A percentile compares a stretch with the other conserved stretches of the same genome.
Evolutionary conservation across 1,284 basidiomycete genomes (phyloP).

Genomic region (Nidula niveotomentosa): DNA sequence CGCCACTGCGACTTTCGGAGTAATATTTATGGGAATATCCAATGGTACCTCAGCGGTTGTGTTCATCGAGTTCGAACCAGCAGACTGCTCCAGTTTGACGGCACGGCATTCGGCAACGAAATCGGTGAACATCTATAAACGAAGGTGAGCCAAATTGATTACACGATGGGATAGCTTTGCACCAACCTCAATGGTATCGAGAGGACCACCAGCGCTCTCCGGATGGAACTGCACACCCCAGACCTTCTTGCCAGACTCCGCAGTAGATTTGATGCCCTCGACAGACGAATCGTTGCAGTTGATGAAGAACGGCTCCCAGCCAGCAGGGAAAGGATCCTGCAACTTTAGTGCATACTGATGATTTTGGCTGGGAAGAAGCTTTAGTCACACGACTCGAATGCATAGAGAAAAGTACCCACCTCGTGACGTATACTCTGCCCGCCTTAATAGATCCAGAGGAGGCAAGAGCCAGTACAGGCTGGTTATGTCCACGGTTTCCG

Average conservation of each 20-base stretch:
- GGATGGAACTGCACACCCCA: slow-evolving; percentile 99
- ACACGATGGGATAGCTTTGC: neutral
- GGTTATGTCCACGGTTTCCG: slow-evolving; percentile 99
- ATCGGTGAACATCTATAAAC: slow-evolving; percentile 84
- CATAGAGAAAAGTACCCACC: slow-evolving; percentile 40
- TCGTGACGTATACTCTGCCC: slow-evolving; percentile 96
- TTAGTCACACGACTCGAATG: slow-evolving; percentile 6
- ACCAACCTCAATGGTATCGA: slow-evolving; percentile 88
- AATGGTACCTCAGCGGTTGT: slow-evolving; percentile 10
- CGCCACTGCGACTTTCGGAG: slow-evolving; percentile 13
- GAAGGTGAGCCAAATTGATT: neutral
- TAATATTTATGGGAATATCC: slow-evolving; percentile 9
- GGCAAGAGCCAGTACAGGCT: slow-evolving; percentile 94
- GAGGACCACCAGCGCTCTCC: slow-evolving; percentile 89
- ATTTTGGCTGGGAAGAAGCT: slow-evolving; percentile 66
- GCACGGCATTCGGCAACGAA: slow-evolving; percentile 81
- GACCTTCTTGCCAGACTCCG: slow-evolving; percentile 82
- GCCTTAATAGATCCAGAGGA: slow-evolving; percentile 90
- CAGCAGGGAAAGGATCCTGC: slow-evolving; percentile 90
- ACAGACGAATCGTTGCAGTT: slow-evolving; percentile 97
- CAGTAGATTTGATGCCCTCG: slow-evolving; percentile 95
- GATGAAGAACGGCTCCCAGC: slow-evolving; percentile 98
- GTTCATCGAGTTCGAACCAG: slow-evolving; percentile 5
- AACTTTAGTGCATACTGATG: slow-evolving; percentile 95
- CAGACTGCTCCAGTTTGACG: slow-evolving; percentile 35